Conservation (phyloP, 164 flowering plant genomes). For the Hamamelis virginiana region DNA sequence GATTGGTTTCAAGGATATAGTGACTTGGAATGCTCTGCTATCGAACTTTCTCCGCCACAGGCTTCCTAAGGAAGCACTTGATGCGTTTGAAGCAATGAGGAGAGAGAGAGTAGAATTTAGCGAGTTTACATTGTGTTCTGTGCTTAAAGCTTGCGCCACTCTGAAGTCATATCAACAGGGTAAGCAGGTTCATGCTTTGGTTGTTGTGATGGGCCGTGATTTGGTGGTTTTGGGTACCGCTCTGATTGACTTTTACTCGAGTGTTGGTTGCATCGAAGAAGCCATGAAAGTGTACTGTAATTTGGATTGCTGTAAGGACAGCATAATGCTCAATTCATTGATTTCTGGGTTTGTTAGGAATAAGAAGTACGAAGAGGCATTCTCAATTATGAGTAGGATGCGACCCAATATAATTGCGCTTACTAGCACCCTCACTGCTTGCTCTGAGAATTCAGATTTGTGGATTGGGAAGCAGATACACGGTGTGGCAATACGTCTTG, state of each 20-base stretch:
- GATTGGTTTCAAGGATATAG: constrained; percentile 40
- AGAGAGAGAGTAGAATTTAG: constrained; percentile 30
- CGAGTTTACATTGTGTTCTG: constrained; percentile 45
- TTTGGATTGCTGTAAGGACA: constrained; percentile 32
- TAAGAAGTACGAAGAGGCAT: constrained; percentile 34
- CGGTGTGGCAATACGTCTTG: constrained; percentile 38
- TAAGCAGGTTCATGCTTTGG: constrained; percentile 48
- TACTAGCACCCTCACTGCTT: constrained; percentile 49
- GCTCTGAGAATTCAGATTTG: constrained; percentile 46
- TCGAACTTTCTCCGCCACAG: constrained; percentile 40
- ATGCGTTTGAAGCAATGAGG: constrained; percentile 36
- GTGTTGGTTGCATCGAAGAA: constrained; percentile 30
- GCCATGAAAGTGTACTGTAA: constrained; percentile 35
- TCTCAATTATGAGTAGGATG: constrained; percentile 30
- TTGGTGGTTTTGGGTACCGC: constrained; percentile 48
- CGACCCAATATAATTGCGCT: constrained; percentile 46
- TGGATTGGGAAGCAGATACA: constrained; percentile 54
- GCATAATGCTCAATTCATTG: constrained; percentile 45
- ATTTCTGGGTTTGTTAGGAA: constrained; percentile 46
- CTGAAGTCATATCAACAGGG: constrained; percentile 38
- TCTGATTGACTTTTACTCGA: constrained; percentile 46
- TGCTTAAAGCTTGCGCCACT: constrained; percentile 48
- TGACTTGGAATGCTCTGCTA: constrained; percentile 56
- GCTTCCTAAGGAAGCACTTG: constrained; percentile 26
- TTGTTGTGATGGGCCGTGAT: constrained; percentile 39